These are phyloP conservation scores for Dictyostelium purpureum DNA, from an alignment of 78 protist genomes.

Conservation along the genomic window DNA sequence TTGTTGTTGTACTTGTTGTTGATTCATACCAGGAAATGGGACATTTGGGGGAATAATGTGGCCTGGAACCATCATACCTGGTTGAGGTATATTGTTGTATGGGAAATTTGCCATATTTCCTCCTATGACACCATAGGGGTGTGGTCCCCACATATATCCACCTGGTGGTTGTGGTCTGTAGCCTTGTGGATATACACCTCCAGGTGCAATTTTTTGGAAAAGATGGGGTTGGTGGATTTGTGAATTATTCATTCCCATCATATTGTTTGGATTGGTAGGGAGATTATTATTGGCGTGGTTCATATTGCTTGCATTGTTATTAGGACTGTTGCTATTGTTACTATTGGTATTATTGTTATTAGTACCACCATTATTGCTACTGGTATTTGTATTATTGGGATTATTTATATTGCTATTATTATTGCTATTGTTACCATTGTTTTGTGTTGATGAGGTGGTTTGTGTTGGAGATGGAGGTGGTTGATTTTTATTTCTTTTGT, in stretches of 20 bases:
- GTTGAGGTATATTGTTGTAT: too few relatives aligned
- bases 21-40: background rate
- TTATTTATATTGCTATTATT: background rate
- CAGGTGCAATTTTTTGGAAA: too few relatives aligned
- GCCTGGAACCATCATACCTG: background rate
- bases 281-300: too few relatives aligned
- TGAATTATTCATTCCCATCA: background rate
- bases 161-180: background rate
- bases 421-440: background rate
- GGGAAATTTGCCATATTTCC: too few relatives aligned
- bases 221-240: too few relatives aligned
- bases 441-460: background rate
- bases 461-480: background rate
- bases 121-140: too few relatives aligned
- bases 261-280: background rate
- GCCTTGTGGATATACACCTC: background rate
- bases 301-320: too few relatives aligned
- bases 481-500: background rate
- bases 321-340: too few relatives aligned
- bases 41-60: background rate
- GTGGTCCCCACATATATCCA: too few relatives aligned
- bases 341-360: background rate
- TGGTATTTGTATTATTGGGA: background rate
- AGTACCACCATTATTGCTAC: too few relatives aligned
- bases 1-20: background rate